These are phyloP conservation scores for Flaveria trinervia DNA, from an alignment of 129 eudicot species.

Conservation along the genomic window DNA sequence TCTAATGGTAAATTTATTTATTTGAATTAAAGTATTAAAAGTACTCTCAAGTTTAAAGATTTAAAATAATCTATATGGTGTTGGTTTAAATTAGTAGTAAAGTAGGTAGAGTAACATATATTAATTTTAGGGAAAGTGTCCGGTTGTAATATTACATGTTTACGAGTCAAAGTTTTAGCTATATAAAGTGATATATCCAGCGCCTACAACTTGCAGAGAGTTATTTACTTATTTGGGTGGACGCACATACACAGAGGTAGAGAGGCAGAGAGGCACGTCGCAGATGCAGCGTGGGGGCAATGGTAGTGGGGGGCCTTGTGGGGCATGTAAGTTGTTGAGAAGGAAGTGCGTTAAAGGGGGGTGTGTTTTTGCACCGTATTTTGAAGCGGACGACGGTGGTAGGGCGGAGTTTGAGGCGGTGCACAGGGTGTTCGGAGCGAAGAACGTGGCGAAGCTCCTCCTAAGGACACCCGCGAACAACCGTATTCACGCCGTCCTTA, in stretches of 20 bases:
- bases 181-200: background rate
- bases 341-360: slow-evolving; percentile 32
- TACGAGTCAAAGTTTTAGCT: slow-evolving; percentile 10
- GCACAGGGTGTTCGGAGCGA: slow-evolving; percentile 77
- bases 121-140: no score
- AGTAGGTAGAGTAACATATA: no score
- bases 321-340: slow-evolving; percentile 41
- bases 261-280: no score
- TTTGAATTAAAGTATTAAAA: no score
- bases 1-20: no score
- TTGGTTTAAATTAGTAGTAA: no score
- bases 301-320: slow-evolving; percentile 46
- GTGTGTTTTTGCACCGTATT: slow-evolving; percentile 39
- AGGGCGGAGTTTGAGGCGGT: slow-evolving; percentile 75
- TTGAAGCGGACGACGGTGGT: slow-evolving; percentile 39
- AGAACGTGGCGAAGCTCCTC: slow-evolving; percentile 70
- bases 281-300: no score
- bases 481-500: slow-evolving; percentile 59
- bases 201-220: slow-evolving; percentile 1
- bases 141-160: no score
- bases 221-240: no score
- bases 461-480: slow-evolving; percentile 47
- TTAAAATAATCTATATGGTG: no score
- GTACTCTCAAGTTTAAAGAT: no score
- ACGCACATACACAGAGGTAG: no score